phyloP scores from a whole-genome alignment of 805 yeast species.

The Myxozyma geophila region DNA sequence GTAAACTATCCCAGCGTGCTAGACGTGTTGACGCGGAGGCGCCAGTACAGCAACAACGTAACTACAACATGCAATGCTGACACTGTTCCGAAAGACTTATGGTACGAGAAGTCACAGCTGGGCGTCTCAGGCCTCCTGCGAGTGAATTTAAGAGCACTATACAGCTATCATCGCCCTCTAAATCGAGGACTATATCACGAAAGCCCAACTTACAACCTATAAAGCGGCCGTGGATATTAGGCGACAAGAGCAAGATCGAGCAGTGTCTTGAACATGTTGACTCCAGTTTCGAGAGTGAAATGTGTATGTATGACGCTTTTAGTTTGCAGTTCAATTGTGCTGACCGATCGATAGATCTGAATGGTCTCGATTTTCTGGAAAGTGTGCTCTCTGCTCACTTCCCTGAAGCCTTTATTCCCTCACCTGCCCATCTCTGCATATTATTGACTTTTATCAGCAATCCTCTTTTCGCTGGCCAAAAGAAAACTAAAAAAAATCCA shows the following conservation, averaged over 20 bases:
- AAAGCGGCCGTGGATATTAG: constrained; percentile 20
- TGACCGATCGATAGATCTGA: constrained; percentile 15
- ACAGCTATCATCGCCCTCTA: neutral
- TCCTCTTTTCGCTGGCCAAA: constrained; percentile 21
- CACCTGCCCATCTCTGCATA: constrained; percentile 20
- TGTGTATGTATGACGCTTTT: constrained; percentile 18
- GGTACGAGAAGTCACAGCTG: no score
- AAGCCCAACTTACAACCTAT: neutral
- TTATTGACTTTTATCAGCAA: constrained; percentile 29
- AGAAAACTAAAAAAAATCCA: neutral
- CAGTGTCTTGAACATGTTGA: constrained; percentile 26
- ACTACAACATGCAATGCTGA: no score
- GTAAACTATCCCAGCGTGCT: no score
- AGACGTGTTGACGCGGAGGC: no score
- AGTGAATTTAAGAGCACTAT: neutral
- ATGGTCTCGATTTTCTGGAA: constrained; percentile 27
- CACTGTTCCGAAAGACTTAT: no score
- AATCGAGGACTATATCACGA: neutral
- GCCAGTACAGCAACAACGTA: no score
- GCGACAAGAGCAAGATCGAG: constrained; percentile 16
- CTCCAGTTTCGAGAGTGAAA: constrained; percentile 26
- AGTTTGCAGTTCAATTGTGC: neutral
- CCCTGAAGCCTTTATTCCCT: constrained; percentile 26
- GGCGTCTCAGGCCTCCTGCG: no score
- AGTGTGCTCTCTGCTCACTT: constrained; percentile 19